phyloP scores from a whole-genome alignment of 768 basidiomycete genomes.

The Exidia glandulosa region DNA sequence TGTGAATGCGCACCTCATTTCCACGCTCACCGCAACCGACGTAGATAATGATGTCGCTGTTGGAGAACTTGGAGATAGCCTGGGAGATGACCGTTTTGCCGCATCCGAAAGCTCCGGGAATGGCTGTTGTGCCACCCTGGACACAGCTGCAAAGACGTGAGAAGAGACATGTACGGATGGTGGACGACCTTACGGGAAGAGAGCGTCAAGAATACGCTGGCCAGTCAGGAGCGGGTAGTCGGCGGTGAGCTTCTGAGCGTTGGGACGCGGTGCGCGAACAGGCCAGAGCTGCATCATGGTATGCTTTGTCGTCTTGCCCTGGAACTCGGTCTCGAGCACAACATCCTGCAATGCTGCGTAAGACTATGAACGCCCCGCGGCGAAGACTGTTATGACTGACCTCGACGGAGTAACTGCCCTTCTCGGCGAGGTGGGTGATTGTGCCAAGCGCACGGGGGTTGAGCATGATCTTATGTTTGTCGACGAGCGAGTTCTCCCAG shows the following conservation, averaged over 20 bases:
- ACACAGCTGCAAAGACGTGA: slow-evolving; percentile 53
- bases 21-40: slow-evolving; percentile 99
- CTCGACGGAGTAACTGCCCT: slow-evolving; percentile 85
- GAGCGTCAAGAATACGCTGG: slow-evolving; percentile 90
- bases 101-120: slow-evolving; percentile 98
- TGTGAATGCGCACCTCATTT: slow-evolving; percentile 50
- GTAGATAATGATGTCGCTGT: slow-evolving; percentile 98
- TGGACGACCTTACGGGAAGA: slow-evolving; percentile 69
- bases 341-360: slow-evolving; percentile 54
- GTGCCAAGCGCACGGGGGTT: slow-evolving; percentile 90
- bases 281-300: slow-evolving; percentile 99
- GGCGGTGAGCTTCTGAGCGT: slow-evolving; percentile 90
- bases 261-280: slow-evolving; percentile 92
- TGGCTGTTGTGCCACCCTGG: slow-evolving; percentile 92
- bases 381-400: slow-evolving; percentile 37
- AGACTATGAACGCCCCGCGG: not conserved
- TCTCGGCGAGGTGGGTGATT: slow-evolving; percentile 85
- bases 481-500: slow-evolving; percentile 93
- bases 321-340: slow-evolving; percentile 94
- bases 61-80: slow-evolving; percentile 96
- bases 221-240: slow-evolving; percentile 88
- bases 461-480: slow-evolving; percentile 97
- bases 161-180: not conserved
- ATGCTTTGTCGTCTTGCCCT: slow-evolving; percentile 87
- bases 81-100: slow-evolving; percentile 99